Evolutionary conservation across 1,139 yeast species (phyloP), one percentile per base, ranked within the genome.

Genomic region (Magnusiomyces suaveolens): DNA sequence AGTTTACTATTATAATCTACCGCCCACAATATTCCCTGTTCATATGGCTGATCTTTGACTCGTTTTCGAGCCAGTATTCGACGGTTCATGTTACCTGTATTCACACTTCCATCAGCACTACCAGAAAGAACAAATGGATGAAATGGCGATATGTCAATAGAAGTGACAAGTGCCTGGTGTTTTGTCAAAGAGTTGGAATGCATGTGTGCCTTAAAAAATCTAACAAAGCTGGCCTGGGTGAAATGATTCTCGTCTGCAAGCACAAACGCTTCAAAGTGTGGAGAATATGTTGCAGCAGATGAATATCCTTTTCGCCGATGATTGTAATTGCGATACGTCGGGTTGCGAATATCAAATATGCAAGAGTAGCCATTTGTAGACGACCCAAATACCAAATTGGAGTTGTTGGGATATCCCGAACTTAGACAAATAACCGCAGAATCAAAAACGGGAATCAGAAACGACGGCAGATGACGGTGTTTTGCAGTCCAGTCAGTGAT

Each of bases 111-210:
- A 60, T 80, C 83, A 1, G 84, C 70, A 2, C 82, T 79, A 1
- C 89, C 89, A 3, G 78, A 69, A 2, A 85, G 64, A 6, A 79
- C 64, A 57, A 84, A 71, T 1, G 95, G 94, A 63, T 86, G 95
- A 6, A 70, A 56, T 2, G 62, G 57, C 0, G 82, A 76, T 0
- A 73, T 60, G 0, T 75, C 75, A 1, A 75, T 55, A 0, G 77
- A 62, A 18, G 73, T 69, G 1, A 74, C 65, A 0, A 75, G 68
- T 0, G 73, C 75, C 24, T 67, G 72, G 51, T 74, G 75, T 3
- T 69, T 43, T 12, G 52, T 50, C 16, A 56, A 18, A 1, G 55
- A 49, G 39, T 56, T 54, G 26, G 50, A 44, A 4, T 54, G 46
- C 20, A 56, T 54, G 21, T 52, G 62, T 2, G 73, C 72, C 38